Evolutionary conservation across 2,329 filamentous ascomycete species (phyloP).

Genomic region (Orbilia quercus): DNA sequence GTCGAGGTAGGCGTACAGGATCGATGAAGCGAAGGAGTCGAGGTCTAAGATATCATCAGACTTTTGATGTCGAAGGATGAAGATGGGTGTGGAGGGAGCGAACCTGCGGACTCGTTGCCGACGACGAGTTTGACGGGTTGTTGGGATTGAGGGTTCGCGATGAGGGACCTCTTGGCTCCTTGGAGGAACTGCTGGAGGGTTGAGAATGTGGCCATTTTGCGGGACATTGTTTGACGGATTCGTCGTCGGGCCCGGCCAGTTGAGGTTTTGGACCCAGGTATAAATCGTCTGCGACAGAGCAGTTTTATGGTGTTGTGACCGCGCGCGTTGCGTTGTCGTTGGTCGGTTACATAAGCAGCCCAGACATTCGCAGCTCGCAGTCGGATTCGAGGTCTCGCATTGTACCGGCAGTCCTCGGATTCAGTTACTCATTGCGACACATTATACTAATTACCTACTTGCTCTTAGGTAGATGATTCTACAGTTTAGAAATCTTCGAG

Average conservation of each 20-base stretch:
- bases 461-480: too few species aligned
- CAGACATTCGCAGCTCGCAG: neutral
- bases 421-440: too few species aligned
- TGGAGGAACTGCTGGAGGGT: conserved; percentile 41
- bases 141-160: neutral
- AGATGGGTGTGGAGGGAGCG: conserved; percentile 46
- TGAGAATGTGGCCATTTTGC: conserved; percentile 36
- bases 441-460: too few species aligned
- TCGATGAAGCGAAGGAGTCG: conserved; percentile 79
- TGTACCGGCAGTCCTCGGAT: too few species aligned
- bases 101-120: conserved; percentile 76
- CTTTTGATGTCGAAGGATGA: neutral
- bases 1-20: conserved; percentile 79
- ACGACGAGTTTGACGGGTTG: conserved; percentile 72
- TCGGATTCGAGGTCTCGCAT: too few species aligned
- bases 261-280: neutral
- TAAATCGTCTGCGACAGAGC: conserved; percentile 6
- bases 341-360: conserved; percentile 34
- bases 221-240: conserved; percentile 19
- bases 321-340: conserved; percentile 42
- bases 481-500: too few species aligned
- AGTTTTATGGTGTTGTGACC: neutral
- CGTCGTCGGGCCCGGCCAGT: neutral
- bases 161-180: conserved; percentile 21
- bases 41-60: conserved; percentile 70